Percentiles rank a stretch among this genome's conserved stretches.
Conservation (phyloP, 768 basidiomycete genomes). For the Boletus insuetus region DNA sequence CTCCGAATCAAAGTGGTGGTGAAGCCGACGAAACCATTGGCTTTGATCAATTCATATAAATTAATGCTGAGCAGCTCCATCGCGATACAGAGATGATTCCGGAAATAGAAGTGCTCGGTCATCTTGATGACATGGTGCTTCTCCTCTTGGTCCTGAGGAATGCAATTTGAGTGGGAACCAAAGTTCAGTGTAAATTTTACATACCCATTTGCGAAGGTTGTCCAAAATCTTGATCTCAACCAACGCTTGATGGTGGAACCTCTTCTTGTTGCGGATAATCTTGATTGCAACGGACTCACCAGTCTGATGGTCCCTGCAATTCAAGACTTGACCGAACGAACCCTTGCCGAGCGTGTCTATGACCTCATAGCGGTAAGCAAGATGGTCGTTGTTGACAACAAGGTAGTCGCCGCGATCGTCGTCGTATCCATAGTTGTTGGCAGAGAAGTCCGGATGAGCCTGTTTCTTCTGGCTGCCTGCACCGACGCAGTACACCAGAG, state of each 20-base stretch:
- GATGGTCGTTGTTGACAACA: slow-evolving; percentile 86
- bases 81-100: slow-evolving; percentile 95
- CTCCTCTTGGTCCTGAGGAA: slow-evolving; percentile 87
- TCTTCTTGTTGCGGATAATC: slow-evolving; percentile 98
- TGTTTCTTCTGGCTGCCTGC: slow-evolving; percentile 79
- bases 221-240: slow-evolving; percentile 99
- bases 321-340: slow-evolving; percentile 95
- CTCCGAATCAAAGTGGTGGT: slow-evolving; percentile 92
- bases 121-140: slow-evolving; percentile 97
- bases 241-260: slow-evolving; percentile 96
- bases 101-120: slow-evolving; percentile 98
- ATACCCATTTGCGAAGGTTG: slow-evolving; percentile 94
- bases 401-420: slow-evolving; percentile 98
- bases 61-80: slow-evolving; percentile 99
- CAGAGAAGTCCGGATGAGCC: slow-evolving; percentile 65
- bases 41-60: slow-evolving; percentile 98
- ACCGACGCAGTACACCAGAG: slow-evolving; percentile 80
- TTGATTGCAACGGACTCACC: slow-evolving; percentile 98
- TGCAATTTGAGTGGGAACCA: not conserved
- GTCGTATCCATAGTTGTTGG: slow-evolving; percentile 93
- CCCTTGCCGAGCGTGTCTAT: slow-evolving; percentile 94
- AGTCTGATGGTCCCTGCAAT: slow-evolving; percentile 92
- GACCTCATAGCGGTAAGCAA: slow-evolving; percentile 96
- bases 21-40: slow-evolving; percentile 98
- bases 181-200: slow-evolving; percentile 26